Evolutionary conservation across 345 rosid genomes (phyloP).

Genomic region (Salix brachista): DNA sequence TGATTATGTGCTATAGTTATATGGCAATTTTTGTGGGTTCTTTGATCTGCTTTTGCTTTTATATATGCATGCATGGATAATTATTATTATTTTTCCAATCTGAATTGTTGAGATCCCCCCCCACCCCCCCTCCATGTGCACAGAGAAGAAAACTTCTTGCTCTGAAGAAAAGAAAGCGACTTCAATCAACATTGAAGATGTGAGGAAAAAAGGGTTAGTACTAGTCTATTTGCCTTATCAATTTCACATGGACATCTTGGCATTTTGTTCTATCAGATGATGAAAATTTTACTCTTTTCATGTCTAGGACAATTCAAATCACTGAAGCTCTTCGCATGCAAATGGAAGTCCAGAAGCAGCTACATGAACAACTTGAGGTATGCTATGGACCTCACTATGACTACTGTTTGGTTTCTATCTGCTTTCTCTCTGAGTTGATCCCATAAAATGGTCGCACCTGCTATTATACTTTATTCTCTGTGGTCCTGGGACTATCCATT

Average conservation of each 20-base stretch:
- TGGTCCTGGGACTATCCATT: too few species aligned
- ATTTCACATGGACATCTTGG: neutral
- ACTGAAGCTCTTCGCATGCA: constrained; percentile 74
- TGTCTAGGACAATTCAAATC: constrained; percentile 45
- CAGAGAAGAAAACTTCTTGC: constrained; percentile 50
- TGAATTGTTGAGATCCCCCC: neutral
- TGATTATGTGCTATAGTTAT: too few species aligned
- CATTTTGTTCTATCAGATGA: constrained; percentile 10
- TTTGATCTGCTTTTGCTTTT: neutral
- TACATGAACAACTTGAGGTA: constrained; percentile 89
- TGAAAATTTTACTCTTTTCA: neutral
- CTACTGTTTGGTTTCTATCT: neutral
- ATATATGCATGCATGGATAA: neutral
- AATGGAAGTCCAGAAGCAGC: constrained; percentile 81
- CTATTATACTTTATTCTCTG: too few species aligned
- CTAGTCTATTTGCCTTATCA: constrained; percentile 5
- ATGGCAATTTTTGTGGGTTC: too few species aligned
- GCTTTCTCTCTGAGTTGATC: too few species aligned
- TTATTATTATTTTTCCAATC: neutral
- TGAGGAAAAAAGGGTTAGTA: constrained; percentile 52
- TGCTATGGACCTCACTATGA: neutral
- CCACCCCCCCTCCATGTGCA: neutral
- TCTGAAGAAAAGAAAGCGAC: constrained; percentile 59
- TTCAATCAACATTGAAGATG: constrained; percentile 49
- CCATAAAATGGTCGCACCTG: too few species aligned